Evolutionary conservation across 1,139 yeast genomes (phyloP).

Genomic region (Yamadazyma sp.): DNA sequence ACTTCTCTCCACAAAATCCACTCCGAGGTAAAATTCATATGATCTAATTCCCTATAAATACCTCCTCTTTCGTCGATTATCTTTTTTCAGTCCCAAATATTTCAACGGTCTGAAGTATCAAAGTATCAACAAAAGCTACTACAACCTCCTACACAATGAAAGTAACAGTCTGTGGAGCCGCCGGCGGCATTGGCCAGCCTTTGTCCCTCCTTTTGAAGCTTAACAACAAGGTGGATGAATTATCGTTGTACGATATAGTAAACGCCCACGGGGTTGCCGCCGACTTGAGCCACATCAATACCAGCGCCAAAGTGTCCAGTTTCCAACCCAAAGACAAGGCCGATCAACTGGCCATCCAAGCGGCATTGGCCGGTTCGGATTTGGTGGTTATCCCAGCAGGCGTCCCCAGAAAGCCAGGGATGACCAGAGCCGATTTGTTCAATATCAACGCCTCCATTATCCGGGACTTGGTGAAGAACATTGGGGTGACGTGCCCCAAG

Average conservation of each 20-base stretch:
- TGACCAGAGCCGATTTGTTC: slow-evolving; percentile 77
- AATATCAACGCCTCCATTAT: slow-evolving; percentile 72
- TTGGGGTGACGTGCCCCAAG: slow-evolving; percentile 58
- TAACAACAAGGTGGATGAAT: slow-evolving; percentile 52
- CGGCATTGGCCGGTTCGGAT: slow-evolving; percentile 55
- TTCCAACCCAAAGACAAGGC: slow-evolving; percentile 52
- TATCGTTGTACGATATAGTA: slow-evolving; percentile 66
- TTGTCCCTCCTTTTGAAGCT: slow-evolving; percentile 64
- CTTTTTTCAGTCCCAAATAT: no score
- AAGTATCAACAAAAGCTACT: no score
- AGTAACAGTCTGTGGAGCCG: slow-evolving; percentile 76
- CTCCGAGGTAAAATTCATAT: slow-evolving; percentile 3
- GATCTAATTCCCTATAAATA: background rate
- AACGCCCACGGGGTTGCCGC: slow-evolving; percentile 73
- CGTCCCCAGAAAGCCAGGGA: slow-evolving; percentile 77
- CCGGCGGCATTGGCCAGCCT: slow-evolving; percentile 83
- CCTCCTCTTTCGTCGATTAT: background rate
- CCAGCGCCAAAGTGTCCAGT: slow-evolving; percentile 57
- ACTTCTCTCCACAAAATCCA: no score
- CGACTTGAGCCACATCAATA: slow-evolving; percentile 69
- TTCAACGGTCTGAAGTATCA: no score
- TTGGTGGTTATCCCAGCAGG: slow-evolving; percentile 80
- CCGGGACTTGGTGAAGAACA: slow-evolving; percentile 56
- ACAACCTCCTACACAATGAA: no score
- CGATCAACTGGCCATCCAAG: slow-evolving; percentile 47